Conservation (phyloP, 257 asterid species). For the Forsythia suspensa region DNA sequence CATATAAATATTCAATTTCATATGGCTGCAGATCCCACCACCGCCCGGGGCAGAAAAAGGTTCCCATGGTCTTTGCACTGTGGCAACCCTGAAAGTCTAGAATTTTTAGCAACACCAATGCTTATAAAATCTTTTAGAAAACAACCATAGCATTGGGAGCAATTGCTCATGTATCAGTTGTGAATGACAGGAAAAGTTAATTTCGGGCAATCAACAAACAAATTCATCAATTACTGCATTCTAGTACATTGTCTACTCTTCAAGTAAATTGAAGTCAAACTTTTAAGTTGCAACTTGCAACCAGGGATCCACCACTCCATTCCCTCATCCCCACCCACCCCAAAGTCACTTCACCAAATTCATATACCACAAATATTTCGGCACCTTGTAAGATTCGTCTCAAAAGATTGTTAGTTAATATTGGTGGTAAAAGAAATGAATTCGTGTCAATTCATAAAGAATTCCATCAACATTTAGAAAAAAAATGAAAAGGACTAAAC, state of each 20-base stretch:
- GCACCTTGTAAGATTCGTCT: not conserved
- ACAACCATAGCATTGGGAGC: not conserved
- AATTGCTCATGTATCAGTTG: not conserved
- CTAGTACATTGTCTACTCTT: conserved; percentile 8
- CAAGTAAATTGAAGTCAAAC: conserved; percentile 20
- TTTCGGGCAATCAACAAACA: conserved; percentile 1
- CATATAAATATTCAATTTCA: not conserved
- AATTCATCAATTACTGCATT: conserved; percentile 7
- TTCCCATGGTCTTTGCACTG: not conserved
- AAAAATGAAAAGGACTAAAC: conserved; percentile 1
- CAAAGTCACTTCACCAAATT: not conserved
- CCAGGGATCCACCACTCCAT: not conserved
- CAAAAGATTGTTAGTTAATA: not conserved
- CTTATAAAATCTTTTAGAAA: not conserved
- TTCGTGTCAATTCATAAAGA: not conserved
- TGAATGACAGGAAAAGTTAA: not conserved
- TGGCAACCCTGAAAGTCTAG: not conserved
- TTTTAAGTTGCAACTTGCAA: conserved; percentile 3
- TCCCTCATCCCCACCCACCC: not conserved
- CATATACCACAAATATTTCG: not conserved
- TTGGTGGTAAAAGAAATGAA: not conserved
- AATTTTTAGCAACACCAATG: not conserved
- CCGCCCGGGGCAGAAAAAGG: not conserved
- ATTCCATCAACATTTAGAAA: not conserved
- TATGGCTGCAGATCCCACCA: not conserved